Evolutionary conservation across 148 eudicot species (phyloP).

Genomic region (Vaccinium corymbosum): DNA sequence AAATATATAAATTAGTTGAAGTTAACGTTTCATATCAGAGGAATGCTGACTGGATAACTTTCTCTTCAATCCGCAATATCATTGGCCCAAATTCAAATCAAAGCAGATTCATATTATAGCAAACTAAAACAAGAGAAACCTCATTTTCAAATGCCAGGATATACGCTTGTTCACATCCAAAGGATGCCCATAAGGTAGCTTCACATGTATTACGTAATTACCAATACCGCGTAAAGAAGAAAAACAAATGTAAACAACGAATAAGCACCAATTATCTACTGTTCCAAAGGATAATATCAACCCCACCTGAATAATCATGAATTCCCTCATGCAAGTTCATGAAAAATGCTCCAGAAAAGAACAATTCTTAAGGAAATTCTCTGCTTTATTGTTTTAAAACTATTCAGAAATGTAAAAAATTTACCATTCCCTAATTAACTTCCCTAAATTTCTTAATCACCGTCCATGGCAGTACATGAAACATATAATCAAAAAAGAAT

Average conservation of each 20-base stretch:
- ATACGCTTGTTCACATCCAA: not conserved
- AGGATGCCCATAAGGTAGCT: not conserved
- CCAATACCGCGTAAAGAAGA: not conserved
- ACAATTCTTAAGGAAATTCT: not conserved
- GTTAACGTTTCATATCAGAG: constrained; percentile 7
- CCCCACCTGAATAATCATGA: not conserved
- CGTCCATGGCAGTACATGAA: not conserved
- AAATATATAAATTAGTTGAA: not conserved
- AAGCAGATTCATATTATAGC: not conserved
- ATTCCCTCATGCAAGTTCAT: not conserved
- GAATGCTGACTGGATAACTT: not conserved
- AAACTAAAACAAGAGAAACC: not conserved
- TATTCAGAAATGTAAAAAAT: not conserved
- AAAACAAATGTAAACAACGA: not conserved
- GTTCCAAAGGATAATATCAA: not conserved
- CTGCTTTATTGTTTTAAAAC: not conserved
- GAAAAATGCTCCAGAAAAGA: constrained; percentile 2
- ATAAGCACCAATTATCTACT: not conserved
- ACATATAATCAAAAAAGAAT: not conserved
- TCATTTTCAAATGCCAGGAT: not conserved
- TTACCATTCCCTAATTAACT: not conserved
- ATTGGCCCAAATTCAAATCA: not conserved
- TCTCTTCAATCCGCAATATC: not conserved
- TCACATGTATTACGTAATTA: not conserved
- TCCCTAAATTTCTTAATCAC: not conserved